phyloP scores from a whole-genome alignment of 139 green algal genomes.

The Chlorella ohadii region DNA sequence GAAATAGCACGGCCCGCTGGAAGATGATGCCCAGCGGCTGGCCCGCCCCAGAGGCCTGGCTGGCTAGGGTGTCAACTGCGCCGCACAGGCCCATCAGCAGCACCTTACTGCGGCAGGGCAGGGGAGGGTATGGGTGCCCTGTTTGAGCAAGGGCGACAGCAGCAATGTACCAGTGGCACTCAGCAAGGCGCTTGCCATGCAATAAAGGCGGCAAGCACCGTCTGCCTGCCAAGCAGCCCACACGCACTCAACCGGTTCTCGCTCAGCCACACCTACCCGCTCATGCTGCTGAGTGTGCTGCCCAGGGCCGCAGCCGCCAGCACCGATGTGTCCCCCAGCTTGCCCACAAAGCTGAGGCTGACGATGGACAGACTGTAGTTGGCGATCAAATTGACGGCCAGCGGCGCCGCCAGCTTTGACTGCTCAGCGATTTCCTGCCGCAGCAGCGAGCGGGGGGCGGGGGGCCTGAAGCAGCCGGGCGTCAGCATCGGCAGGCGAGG shows the following conservation, averaged over 20 bases:
- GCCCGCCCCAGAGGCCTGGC: slow-evolving; percentile 12
- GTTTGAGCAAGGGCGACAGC: no score
- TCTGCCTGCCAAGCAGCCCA: not conserved
- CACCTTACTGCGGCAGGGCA: not conserved
- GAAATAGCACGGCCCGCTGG: slow-evolving; percentile 17
- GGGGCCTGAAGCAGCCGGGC: not conserved
- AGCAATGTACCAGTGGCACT: no score
- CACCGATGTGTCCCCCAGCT: slow-evolving; percentile 26
- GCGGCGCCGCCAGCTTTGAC: slow-evolving; percentile 2
- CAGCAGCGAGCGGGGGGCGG: not conserved
- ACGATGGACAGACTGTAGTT: slow-evolving; percentile 36
- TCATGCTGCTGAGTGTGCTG: slow-evolving; percentile 25
- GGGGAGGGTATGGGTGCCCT: no score
- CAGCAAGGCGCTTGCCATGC: no score
- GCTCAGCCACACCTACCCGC: not conserved
- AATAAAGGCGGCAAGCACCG: no score
- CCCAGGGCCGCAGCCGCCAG: slow-evolving; percentile 40
- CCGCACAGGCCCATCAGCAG: slow-evolving; percentile 24
- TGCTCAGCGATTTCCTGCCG: slow-evolving; percentile 33
- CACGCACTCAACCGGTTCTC: no score
- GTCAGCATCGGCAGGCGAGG: no score
- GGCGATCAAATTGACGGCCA: slow-evolving; percentile 24
- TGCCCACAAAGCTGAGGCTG: slow-evolving; percentile 26
- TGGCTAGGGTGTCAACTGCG: slow-evolving; percentile 3
- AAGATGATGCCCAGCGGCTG: slow-evolving; percentile 24